Conservation (phyloP, 2,329 filamentous ascomycete genomes). For the Colletotrichum higginsianum region DNA sequence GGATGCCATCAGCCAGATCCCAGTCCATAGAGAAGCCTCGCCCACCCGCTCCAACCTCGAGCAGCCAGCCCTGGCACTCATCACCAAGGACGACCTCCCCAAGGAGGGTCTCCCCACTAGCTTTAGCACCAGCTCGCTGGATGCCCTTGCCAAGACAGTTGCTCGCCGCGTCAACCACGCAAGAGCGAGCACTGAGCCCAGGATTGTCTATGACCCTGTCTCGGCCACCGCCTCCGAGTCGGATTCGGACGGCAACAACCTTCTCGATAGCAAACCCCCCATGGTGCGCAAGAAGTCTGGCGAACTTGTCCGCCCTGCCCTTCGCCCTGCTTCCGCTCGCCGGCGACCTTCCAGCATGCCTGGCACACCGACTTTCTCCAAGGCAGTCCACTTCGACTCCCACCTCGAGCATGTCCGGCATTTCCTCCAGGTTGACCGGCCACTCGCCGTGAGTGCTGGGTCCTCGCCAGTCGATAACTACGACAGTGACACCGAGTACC, state of each 20-base stretch:
- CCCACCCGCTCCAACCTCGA: constrained; percentile 55
- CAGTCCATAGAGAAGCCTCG: constrained; percentile 74
- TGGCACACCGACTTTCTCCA: constrained; percentile 94
- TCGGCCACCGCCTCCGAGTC: constrained; percentile 72
- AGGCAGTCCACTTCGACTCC: constrained; percentile 98
- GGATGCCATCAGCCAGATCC: constrained; percentile 86
- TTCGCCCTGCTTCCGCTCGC: constrained; percentile 80
- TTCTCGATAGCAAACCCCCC: constrained; percentile 79
- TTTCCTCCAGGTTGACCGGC: constrained; percentile 93
- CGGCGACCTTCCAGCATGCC: constrained; percentile 96
- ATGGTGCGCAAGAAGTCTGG: constrained; percentile 99
- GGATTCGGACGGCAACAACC: constrained; percentile 68
- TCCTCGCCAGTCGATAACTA: constrained; percentile 92
- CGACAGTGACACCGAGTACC: constrained; percentile 90
- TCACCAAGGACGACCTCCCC: constrained; percentile 45
- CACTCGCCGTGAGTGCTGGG: constrained; percentile 94
- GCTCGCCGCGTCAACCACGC: constrained; percentile 63
- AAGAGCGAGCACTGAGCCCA: constrained; percentile 71
- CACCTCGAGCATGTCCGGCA: constrained; percentile 96
- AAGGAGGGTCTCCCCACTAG: constrained; percentile 60
- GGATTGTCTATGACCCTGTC: constrained; percentile 62
- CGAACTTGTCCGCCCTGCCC: constrained; percentile 92
- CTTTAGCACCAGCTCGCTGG: constrained; percentile 63
- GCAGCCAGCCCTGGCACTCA: constrained; percentile 47
- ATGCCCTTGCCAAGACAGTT: constrained; percentile 56